These are phyloP conservation scores for Alternaria metachromatica DNA, from an alignment of 2,329 filamentous ascomycete genomes.

Conservation along the genomic window DNA sequence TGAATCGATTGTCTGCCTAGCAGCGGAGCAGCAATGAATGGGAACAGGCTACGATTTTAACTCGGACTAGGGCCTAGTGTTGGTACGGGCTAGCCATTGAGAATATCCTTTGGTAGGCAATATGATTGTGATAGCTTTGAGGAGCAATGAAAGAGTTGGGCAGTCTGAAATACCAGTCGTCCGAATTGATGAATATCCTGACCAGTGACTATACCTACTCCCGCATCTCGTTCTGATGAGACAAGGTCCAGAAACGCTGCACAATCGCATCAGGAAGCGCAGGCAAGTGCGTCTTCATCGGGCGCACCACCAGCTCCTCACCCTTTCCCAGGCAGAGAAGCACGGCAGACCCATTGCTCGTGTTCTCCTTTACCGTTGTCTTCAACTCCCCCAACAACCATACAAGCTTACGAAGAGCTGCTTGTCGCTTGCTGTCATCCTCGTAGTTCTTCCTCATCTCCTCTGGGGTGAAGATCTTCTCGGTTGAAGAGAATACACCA, in stretches of 20 bases:
- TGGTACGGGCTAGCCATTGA: neutral
- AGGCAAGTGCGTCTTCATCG: neutral
- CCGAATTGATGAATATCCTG: too few relatives aligned
- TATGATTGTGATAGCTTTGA: neutral
- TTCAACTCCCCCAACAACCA: neutral
- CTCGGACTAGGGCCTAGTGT: neutral
- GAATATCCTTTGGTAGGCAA: neutral
- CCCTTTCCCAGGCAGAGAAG: neutral
- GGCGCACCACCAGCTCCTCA: neutral
- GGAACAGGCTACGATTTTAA: neutral
- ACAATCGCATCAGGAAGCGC: neutral
- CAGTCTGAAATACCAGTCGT: too few relatives aligned
- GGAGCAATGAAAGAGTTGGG: neutral
- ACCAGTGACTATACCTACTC: too few relatives aligned
- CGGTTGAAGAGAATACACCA: neutral
- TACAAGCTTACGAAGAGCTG: neutral
- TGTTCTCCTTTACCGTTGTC: neutral
- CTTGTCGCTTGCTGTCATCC: neutral
- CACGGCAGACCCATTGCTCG: neutral
- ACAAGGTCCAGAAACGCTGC: neutral
- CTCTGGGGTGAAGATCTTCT: neutral
- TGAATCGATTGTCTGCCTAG: neutral
- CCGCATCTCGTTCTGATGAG: neutral
- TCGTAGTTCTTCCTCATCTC: neutral
- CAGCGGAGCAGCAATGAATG: neutral